Base-by-base conservation (phyloP, 805 yeast species). In the Saccharomycopsis javanensis region DNA sequence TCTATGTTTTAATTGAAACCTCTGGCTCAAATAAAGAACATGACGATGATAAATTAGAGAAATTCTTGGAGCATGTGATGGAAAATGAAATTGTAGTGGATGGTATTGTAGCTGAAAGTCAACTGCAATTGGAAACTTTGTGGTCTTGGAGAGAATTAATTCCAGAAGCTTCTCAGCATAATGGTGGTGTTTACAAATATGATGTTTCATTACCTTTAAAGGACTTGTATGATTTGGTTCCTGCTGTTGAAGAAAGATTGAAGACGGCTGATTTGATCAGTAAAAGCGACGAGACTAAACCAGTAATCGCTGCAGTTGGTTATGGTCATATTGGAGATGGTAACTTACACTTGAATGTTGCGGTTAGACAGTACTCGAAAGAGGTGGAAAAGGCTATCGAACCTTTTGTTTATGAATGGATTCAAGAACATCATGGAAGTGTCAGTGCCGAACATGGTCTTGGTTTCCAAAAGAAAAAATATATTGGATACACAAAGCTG, bases 251-350 rank as follows among this genome's bases (percentile, higher is more conserved):
- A 63, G 81, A 71, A 50, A 79, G 79, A 64, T 75, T 94, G 61
- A 65, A 60, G 1, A 81, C 76, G 34, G 76, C 78, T 31, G 83
- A 79, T 1, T 71, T 92, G 56, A 72, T 83, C 23, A 88, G 86
- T 55, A 81, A 78, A 51, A 80, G 82, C 34, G 85, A 79, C 46
- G 75, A 78, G 3, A 79, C 77, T 68, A 42, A 42, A 25, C 96
- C 97, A 1, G 97, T 88, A 1, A 84, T 88, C 55, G 85, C 82
- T 60, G 96, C 95, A 10, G 83, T 92, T 63, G 99, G 99, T 0
- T 94, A 92, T 66, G 99, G 99, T n/a, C 99, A 94, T 67, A 80
- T 94, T 65, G 99, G 99, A 57, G 99, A 94, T 68, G 98, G 99
- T 55, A 94, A 94, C 72, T 75, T 94, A 66, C 99, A 94, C 70